phyloP scores from a whole-genome alignment of 306 rosid genomes.

The Prunus mira region DNA sequence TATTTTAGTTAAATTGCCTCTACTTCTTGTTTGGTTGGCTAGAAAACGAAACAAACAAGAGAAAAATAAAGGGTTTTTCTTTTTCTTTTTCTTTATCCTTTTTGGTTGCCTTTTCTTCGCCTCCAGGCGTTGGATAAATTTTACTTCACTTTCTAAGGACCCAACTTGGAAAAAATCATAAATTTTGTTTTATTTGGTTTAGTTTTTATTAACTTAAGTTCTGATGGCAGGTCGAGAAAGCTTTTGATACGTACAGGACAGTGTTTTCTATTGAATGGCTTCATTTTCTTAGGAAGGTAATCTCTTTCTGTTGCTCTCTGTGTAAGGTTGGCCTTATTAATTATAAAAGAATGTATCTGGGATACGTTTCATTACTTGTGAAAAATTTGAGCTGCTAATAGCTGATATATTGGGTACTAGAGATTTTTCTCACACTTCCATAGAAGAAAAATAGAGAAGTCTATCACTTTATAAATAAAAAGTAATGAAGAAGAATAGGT shows the following conservation, averaged over 20 bases:
- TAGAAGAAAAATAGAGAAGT: too few species aligned
- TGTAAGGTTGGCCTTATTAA: neutral
- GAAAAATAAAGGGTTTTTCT: neutral
- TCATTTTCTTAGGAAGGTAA: constrained; percentile 90
- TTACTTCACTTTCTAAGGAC: too few species aligned
- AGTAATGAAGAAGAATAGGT: too few species aligned
- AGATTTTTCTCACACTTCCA: too few species aligned
- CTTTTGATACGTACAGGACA: constrained; percentile 78
- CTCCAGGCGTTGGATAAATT: too few species aligned
- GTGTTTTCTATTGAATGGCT: constrained; percentile 87
- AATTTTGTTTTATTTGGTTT: neutral
- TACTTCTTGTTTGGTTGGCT: constrained; percentile 17
- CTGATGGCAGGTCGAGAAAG: constrained; percentile 46
- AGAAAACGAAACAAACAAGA: constrained; percentile 3
- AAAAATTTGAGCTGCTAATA: too few species aligned
- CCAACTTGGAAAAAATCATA: neutral
- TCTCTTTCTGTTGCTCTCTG: neutral
- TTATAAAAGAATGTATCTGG: neutral
- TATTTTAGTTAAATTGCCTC: neutral
- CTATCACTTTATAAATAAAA: too few species aligned
- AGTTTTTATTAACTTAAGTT: neutral
- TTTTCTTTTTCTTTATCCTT: neutral
- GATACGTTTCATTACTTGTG: too few species aligned
- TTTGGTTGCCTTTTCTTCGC: too few species aligned
- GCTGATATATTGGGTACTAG: too few species aligned